Conservation (phyloP, 306 rosid species). For the Sophora flavescens region DNA sequence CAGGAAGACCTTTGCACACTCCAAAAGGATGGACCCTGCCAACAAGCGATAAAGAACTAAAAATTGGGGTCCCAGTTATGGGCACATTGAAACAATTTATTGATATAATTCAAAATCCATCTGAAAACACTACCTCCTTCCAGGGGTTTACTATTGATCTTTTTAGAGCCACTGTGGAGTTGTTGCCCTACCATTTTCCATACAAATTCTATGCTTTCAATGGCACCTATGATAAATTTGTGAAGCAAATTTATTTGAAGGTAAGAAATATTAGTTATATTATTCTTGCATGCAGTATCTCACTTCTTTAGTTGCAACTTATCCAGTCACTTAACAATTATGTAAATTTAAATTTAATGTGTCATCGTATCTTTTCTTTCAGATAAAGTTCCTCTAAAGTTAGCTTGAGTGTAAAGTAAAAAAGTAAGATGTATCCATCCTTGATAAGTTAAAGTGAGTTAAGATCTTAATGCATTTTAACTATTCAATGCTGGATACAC, state of each 20-base stretch:
- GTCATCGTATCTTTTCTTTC: not conserved
- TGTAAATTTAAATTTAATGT: not conserved
- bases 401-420: too few species aligned
- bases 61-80: slow-evolving; percentile 54
- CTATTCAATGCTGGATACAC: too few species aligned
- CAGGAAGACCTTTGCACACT: slow-evolving; percentile 49
- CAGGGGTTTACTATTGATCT: slow-evolving; percentile 55
- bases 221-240: slow-evolving; percentile 55
- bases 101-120: slow-evolving; percentile 20
- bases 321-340: not conserved
- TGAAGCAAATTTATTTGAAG: slow-evolving; percentile 46
- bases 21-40: slow-evolving; percentile 57
- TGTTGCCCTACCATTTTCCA: slow-evolving; percentile 47
- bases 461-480: too few species aligned
- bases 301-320: not conserved
- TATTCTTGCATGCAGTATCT: not conserved
- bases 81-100: slow-evolving; percentile 47
- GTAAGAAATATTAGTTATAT: slow-evolving; percentile 15
- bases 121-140: slow-evolving; percentile 2
- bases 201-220: slow-evolving; percentile 43
- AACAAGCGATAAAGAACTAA: slow-evolving; percentile 35
- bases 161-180: slow-evolving; percentile 36
- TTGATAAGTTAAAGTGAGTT: too few species aligned
- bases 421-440: too few species aligned
- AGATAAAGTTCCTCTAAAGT: too few species aligned